Evolutionary conservation across 331 rosid genomes (phyloP), one percentile per base, ranked within the genome.

Genomic region (Dryas integrifolia): DNA sequence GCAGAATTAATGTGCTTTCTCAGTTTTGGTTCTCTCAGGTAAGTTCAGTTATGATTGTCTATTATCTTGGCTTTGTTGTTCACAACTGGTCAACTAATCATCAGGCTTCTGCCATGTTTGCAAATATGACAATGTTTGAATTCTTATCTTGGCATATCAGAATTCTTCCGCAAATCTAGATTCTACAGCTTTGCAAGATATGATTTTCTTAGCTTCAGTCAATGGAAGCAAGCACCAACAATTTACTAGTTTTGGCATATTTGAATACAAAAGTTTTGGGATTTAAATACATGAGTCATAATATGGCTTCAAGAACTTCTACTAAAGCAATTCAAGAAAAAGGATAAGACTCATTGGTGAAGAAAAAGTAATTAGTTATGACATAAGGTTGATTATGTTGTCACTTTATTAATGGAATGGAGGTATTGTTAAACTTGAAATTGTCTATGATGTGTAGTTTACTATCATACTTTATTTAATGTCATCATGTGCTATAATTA

Each of bases 1-100:
- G 87, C 86, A 75, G 97, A 91, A 79, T 76, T 95, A 79, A 77
- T 91, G 76, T 89, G 85, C 84, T 91, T 85, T 88, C 88, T 91
- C 70, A 82, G 89, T 77, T 84, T 80, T 58, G 90, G 97, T 79
- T 75, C 85, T 45, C 76, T 77, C 83, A 91, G 99, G 97, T 91
- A 85, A 76, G 41, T 57, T 81, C 73, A 71, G 15, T 67, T 70
- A 43, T 60, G n/a, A 43, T 62, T 72, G 35, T 77, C 39, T 65
- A 3, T 30, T 72, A 21, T 76, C 72, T 69, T 65, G 58, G 48
- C 21, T 70, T 3, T 69, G 43, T 64, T 75, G 26, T 46, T 67
- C 67, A 18, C 44, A 67, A 41, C 5, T 58, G 18, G 11, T 58
- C 45, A 44, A 65, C 40, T 39, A 59, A 72, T 47, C 43, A 38